Percentiles rank a stretch among this genome's conserved stretches.
Conservation (phyloP, 495 filamentous ascomycete species). For the Tuber melanosporum region DNA sequence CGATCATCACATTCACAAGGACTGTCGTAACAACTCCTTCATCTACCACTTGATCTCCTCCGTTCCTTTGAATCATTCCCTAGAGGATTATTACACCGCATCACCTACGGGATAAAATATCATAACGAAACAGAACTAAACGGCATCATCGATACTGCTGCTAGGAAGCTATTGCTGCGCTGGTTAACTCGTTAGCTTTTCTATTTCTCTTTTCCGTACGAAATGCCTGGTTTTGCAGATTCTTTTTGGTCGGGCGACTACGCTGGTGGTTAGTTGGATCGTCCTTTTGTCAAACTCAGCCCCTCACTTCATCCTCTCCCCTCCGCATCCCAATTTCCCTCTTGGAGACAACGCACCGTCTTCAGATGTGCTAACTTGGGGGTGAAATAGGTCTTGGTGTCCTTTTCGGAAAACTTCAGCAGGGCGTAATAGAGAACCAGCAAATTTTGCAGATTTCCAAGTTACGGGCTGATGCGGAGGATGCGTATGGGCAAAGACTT, state of each 20-base stretch:
- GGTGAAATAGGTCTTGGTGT: slow-evolving; percentile 67
- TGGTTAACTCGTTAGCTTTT: slow-evolving; percentile 10
- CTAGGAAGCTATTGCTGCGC: slow-evolving; percentile 2
- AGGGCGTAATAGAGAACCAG: slow-evolving; percentile 89
- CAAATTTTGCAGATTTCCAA: slow-evolving; percentile 85
- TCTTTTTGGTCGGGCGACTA: slow-evolving; percentile 96
- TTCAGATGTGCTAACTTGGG: slow-evolving; percentile 14
- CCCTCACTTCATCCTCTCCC: slow-evolving; percentile 8
- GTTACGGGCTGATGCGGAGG: slow-evolving; percentile 94
- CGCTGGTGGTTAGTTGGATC: slow-evolving; percentile 60
- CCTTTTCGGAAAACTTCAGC: slow-evolving; percentile 92
- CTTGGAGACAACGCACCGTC: slow-evolving; percentile 12
- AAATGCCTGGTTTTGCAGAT: slow-evolving; percentile 64
- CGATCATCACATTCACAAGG: slow-evolving; percentile 10
- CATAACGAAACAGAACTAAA: slow-evolving; percentile 12
- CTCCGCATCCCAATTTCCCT: slow-evolving; percentile 9
- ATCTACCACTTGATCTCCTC: slow-evolving; percentile 6
- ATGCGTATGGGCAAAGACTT: slow-evolving; percentile 73
- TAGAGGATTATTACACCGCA: neutral
- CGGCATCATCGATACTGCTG: slow-evolving; percentile 6
- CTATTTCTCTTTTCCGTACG: slow-evolving; percentile 14
- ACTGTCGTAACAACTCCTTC: slow-evolving; percentile 20
- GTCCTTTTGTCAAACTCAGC: neutral
- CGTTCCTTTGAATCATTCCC: neutral
- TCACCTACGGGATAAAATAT: slow-evolving; percentile 7